These are phyloP conservation scores for Calonectria leucothoes DNA, from an alignment of 2,329 filamentous ascomycete genomes.

Conservation along the genomic window DNA sequence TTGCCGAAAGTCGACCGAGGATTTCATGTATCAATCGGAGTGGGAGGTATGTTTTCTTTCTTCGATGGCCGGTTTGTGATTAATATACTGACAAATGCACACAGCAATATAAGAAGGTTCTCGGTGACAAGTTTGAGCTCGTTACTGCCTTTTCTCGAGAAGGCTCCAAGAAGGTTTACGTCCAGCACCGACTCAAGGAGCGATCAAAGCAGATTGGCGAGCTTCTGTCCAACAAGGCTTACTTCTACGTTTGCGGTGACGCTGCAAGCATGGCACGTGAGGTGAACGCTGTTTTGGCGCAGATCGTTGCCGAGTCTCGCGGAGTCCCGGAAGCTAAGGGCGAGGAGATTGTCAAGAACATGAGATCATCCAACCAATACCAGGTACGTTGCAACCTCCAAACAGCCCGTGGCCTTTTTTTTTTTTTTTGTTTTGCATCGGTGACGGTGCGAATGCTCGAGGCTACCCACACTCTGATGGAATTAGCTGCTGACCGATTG, in stretches of 20 bases:
- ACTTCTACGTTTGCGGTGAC: constrained; percentile 98
- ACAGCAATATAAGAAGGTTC: constrained; percentile 83
- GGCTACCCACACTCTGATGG: neutral
- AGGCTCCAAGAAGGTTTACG: constrained; percentile 89
- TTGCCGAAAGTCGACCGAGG: constrained; percentile 87
- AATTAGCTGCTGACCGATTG: constrained; percentile 28
- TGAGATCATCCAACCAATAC: constrained; percentile 95
- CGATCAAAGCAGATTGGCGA: constrained; percentile 86
- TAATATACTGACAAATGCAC: constrained; percentile 39
- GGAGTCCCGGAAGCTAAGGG: constrained; percentile 86
- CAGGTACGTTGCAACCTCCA: constrained; percentile 70
- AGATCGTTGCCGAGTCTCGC: constrained; percentile 88
- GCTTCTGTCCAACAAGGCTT: constrained; percentile 86
- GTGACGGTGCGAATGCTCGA: neutral
- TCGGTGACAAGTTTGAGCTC: constrained; percentile 91
- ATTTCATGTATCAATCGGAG: constrained; percentile 92
- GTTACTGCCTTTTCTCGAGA: constrained; percentile 97
- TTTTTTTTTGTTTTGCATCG: neutral
- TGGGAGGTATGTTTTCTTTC: constrained; percentile 79
- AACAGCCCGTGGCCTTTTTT: neutral
- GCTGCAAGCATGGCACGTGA: constrained; percentile 97
- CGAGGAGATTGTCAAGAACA: constrained; percentile 96
- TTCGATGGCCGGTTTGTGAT: no score
- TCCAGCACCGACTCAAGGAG: constrained; percentile 92
- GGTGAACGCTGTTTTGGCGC: constrained; percentile 86